A percentile compares a stretch with the other conserved stretches of the same genome.
Conservation (phyloP, 2,329 filamentous ascomycete genomes). For the Pyricularia grisea region DNA sequence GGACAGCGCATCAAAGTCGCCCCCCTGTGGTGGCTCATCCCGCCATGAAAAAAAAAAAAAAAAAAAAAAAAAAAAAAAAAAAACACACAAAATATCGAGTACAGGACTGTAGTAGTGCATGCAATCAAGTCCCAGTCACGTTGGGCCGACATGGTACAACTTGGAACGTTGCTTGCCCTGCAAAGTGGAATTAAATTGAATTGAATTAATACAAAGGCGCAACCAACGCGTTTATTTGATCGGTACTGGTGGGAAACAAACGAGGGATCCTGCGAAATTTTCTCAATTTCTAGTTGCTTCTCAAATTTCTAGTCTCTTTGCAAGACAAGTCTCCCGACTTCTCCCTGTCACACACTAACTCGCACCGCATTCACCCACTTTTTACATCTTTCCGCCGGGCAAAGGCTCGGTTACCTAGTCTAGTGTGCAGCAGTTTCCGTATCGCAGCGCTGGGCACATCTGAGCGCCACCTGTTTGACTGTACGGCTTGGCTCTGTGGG, state of each 20-base stretch:
- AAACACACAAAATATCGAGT: neutral
- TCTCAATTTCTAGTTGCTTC: neutral
- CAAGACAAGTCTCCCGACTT: neutral
- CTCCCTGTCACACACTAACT: neutral
- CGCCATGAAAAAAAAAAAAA: neutral
- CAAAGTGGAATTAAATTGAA: neutral
- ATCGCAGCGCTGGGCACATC: neutral
- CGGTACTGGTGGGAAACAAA: neutral
- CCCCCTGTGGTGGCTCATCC: conserved; percentile 7
- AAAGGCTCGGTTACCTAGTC: neutral
- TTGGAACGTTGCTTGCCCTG: neutral
- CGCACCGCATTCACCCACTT: neutral
- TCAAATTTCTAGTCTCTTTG: neutral
- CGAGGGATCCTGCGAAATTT: neutral
- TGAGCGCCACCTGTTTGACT: neutral
- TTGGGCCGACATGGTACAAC: neutral
- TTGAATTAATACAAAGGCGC: neutral
- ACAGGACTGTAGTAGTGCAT: neutral
- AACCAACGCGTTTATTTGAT: neutral
- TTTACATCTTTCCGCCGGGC: neutral
- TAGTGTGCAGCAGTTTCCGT: neutral
- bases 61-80: neutral
- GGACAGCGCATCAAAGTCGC: conserved; percentile 15
- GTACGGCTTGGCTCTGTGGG: neutral
- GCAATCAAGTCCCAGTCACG: neutral